Percentiles rank a stretch among this genome's conserved stretches.
Evolutionary conservation across 2,329 filamentous ascomycete species (phyloP).

Genomic region (Sporothrix globosa): DNA sequence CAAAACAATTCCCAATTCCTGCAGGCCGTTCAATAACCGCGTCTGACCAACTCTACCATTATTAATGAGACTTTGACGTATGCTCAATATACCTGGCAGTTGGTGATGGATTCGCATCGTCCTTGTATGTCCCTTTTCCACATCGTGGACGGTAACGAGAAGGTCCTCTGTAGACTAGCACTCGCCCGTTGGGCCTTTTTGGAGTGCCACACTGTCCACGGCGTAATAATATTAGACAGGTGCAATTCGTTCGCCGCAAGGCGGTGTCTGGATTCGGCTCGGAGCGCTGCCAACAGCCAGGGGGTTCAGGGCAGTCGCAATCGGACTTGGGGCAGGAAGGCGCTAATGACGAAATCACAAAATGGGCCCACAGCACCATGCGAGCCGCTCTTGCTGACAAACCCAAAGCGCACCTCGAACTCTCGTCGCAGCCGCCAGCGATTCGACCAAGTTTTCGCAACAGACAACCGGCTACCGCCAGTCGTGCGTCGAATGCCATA

Average conservation of each 20-base stretch:
- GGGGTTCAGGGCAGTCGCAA: not conserved
- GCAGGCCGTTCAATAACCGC: not conserved
- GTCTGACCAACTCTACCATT: too few relatives aligned
- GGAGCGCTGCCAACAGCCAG: not conserved
- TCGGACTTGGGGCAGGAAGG: not conserved
- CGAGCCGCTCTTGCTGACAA: slow-evolving; percentile 6
- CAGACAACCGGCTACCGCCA: too few relatives aligned
- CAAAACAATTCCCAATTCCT: not conserved
- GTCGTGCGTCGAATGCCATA: too few relatives aligned
- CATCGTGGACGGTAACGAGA: not conserved
- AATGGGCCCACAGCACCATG: not conserved
- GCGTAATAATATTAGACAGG: not conserved
- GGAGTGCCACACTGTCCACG: too few relatives aligned
- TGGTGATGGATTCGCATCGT: too few relatives aligned
- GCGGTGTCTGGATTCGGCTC: not conserved
- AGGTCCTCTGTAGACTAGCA: not conserved
- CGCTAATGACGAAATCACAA: slow-evolving; percentile 2
- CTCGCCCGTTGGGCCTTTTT: not conserved
- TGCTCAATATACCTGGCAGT: too few relatives aligned
- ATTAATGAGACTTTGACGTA: too few relatives aligned
- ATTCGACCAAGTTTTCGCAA: too few relatives aligned
- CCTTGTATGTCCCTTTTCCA: not conserved
- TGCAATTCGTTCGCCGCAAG: not conserved
- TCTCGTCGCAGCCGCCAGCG: too few relatives aligned
- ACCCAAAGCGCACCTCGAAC: not conserved